A percentile compares a stretch with the other conserved stretches of the same genome.
Evolutionary conservation across 768 basidiomycete genomes (phyloP).

Genomic region (Podaxis carcinomalis): DNA sequence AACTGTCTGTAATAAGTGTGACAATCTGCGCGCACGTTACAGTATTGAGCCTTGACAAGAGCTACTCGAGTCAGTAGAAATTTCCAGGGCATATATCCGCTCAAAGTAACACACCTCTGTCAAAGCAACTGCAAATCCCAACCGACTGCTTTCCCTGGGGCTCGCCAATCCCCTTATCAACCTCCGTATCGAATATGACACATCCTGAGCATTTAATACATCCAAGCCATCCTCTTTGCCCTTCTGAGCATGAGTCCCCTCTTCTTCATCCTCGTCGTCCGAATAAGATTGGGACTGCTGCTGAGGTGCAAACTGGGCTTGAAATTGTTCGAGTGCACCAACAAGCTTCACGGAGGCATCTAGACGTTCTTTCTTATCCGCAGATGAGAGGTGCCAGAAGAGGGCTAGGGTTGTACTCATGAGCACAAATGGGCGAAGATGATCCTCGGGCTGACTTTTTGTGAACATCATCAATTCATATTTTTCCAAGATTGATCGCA

Average conservation of each 20-base stretch:
- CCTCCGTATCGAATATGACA: slow-evolving; percentile 86
- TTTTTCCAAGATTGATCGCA: slow-evolving; percentile 9
- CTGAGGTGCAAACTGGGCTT: slow-evolving; percentile 56
- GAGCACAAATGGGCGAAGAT: background rate
- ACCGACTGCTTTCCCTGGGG: slow-evolving; percentile 86
- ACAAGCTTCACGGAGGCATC: slow-evolving; percentile 85
- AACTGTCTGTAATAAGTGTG: slow-evolving; percentile 66
- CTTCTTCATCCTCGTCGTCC: slow-evolving; percentile 46
- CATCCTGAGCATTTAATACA: slow-evolving; percentile 79
- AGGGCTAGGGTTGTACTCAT: slow-evolving; percentile 90
- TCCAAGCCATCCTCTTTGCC: slow-evolving; percentile 51
- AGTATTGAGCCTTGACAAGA: slow-evolving; percentile 73
- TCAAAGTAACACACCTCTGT: slow-evolving; percentile 66
- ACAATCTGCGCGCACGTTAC: slow-evolving; percentile 76
- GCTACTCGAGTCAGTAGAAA: slow-evolving; percentile 37
- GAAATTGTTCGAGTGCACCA: slow-evolving; percentile 79
- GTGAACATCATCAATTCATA: slow-evolving; percentile 4
- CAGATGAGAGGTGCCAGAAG: slow-evolving; percentile 91
- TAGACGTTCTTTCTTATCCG: slow-evolving; percentile 73
- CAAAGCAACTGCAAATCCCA: slow-evolving; percentile 94
- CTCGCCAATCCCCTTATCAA: slow-evolving; percentile 87
- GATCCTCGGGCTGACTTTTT: slow-evolving; percentile 12
- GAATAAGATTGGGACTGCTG: slow-evolving; percentile 26
- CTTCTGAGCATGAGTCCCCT: slow-evolving; percentile 30
- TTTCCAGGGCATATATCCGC: slow-evolving; percentile 7